phyloP scores from a whole-genome alignment of 2,329 filamentous ascomycete species.

The Alternaria ventricosa region DNA sequence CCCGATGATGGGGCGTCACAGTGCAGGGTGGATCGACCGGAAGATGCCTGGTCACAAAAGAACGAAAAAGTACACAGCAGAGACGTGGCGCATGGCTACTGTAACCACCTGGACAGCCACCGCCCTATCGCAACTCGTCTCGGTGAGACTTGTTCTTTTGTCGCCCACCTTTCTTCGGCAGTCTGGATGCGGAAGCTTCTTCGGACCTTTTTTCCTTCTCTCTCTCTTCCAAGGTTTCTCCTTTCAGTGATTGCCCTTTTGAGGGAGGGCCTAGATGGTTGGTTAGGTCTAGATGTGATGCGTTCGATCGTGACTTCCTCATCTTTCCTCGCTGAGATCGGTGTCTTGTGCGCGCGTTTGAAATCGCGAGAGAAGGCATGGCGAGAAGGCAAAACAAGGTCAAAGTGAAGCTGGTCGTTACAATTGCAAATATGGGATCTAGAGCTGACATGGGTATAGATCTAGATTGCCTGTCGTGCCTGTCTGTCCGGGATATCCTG shows the following conservation, averaged over 20 bases:
- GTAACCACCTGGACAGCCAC: background rate
- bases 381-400: background rate
- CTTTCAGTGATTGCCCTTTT: background rate
- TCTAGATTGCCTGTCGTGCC: background rate
- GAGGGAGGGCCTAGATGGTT: background rate
- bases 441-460: background rate
- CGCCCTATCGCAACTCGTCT: background rate
- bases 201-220: conserved; percentile 1
- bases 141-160: background rate
- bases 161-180: background rate
- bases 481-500: background rate
- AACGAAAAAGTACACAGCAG: background rate
- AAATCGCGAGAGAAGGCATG: background rate
- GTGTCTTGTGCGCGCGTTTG: background rate
- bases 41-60: background rate
- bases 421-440: background rate
- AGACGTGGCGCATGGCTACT: background rate
- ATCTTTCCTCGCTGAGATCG: background rate
- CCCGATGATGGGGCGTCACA: background rate
- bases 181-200: background rate
- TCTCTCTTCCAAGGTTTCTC: background rate
- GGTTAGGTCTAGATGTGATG: background rate
- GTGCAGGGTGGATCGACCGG: background rate
- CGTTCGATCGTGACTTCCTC: background rate
- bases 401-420: background rate